Conservation (phyloP, 1,284 basidiomycete species). For the Melampsora larici-populina region DNA sequence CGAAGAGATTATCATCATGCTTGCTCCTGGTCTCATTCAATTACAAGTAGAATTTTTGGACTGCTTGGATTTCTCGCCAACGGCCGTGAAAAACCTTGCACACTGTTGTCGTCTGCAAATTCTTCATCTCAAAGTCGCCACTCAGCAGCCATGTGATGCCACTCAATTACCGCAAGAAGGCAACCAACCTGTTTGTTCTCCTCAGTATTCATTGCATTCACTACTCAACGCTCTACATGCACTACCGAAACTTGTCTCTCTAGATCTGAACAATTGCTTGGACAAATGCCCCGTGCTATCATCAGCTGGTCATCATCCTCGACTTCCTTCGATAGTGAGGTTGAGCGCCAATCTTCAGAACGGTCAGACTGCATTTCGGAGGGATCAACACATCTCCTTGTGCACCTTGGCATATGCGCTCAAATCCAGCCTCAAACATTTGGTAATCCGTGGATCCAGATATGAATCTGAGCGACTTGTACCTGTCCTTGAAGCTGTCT, state of each 20-base stretch:
- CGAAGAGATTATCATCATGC: constrained; percentile 3
- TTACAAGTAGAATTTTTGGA: constrained; percentile 23
- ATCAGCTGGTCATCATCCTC: neutral
- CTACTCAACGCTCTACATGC: constrained; percentile 5
- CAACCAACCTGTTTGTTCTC: neutral
- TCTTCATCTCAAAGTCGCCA: constrained; percentile 11
- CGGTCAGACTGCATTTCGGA: neutral
- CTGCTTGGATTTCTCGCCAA: constrained; percentile 27
- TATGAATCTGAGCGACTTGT: constrained; percentile 18
- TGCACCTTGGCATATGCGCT: constrained; percentile 3
- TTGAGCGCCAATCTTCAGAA: constrained; percentile 17
- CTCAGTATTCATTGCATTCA: constrained; percentile 3
- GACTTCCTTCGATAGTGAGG: constrained; percentile 6
- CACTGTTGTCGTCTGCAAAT: neutral
- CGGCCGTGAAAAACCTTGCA: neutral
- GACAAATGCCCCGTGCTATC: constrained; percentile 12
- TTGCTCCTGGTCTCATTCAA: constrained; percentile 9
- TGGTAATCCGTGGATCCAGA: constrained; percentile 23
- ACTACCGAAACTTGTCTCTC: constrained; percentile 14
- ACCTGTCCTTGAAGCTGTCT: constrained; percentile 1
- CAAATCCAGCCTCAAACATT: constrained; percentile 8
- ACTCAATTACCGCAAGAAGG: neutral
- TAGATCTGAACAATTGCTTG: constrained; percentile 27
- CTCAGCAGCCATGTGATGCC: neutral
- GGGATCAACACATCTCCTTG: constrained; percentile 12